Evolutionary conservation across 202 grass and related monocot species (phyloP).

Genomic region (Tripidium arundinaceum): DNA sequence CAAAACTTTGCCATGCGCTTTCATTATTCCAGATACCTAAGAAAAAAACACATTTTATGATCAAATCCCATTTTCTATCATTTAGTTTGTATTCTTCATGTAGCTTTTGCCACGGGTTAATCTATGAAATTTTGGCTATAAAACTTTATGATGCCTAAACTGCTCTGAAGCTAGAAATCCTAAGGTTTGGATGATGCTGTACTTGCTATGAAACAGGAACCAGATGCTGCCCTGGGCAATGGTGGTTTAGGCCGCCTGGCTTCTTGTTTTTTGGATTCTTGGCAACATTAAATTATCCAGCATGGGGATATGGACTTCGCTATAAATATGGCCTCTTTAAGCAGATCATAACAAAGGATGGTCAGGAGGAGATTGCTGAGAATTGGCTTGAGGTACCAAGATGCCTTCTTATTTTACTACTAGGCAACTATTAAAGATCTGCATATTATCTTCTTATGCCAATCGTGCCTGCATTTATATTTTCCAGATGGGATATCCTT

Average conservation of each 20-base stretch:
- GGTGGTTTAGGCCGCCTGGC: conserved; percentile 95
- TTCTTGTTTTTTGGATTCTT: conserved; percentile 99
- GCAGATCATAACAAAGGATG: conserved; percentile 91
- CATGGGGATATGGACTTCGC: conserved; percentile 97
- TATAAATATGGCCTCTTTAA: conserved; percentile 95
- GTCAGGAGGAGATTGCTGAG: conserved; percentile 94
- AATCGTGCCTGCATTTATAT: conserved; percentile 29
- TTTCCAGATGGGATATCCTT: conserved; percentile 92
- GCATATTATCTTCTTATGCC: conserved; percentile 12
- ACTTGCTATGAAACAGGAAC: conserved; percentile 60
- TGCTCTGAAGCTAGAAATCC: background rate
- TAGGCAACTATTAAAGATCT: background rate
- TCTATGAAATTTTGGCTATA: background rate
- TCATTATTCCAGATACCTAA: background rate
- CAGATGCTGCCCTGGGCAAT: conserved; percentile 97
- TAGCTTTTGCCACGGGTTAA: background rate
- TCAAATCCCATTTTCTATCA: background rate
- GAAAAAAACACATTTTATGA: background rate
- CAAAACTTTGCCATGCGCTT: background rate
- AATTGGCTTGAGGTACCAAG: conserved; percentile 82
- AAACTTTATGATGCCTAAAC: conserved; percentile 10
- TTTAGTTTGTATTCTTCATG: conserved; percentile 10
- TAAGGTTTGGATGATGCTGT: background rate
- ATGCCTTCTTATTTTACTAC: background rate
- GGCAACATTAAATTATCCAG: conserved; percentile 94